Base-by-base conservation (phyloP, 1,284 basidiomycete species). In the Moesziomyces sp. region DNA sequence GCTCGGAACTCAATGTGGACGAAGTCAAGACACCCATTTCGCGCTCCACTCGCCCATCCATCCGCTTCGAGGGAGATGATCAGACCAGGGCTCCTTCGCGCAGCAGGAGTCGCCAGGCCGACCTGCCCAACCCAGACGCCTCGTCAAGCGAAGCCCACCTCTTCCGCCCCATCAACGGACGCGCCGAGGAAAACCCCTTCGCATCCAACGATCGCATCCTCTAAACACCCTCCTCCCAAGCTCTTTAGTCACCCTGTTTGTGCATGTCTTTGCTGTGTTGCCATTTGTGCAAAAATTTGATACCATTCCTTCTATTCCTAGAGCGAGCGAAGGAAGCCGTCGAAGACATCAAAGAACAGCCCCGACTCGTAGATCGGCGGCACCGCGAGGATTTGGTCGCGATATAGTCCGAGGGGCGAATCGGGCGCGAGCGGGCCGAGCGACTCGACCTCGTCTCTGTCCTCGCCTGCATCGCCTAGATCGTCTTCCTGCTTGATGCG, bases 401-500 rank as follows among this genome's bases (percentile, higher is more conserved):
- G 48, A 23, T 73, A 73, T 38, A 63, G 53, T 33, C 43, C 52
- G 18, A 73, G 28, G 19, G 49, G 46, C 2, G 10, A 24, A 6
- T 60, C 59, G 21, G 49, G 49, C 3, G 28, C 30, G 19, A 67
- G 10, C 43, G 42, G 38, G 1, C 60, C 70, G 45, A 73, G 11
- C 23, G 26, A 21, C 11, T 49, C 60, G 43, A 73, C 46, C 33
- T 42, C 10, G 57, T 73, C 70, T 52, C 53, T 60, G 26, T 45
- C 48, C 23, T 38, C 38, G 10, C 40, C n/a, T 9, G 28, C 16
- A 14, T n/a, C 28, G 26, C 46, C 30, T 40, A 57, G 60, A 11
- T 53, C 64, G 40, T 68, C 65, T 38, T 68, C 71, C 23, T 38
- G 52, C 49, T 74, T 74, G 28, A 74, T 47, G 46, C 58, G 43